Conservation (phyloP, 2,329 filamentous ascomycete species). For the Aspergillus sp. region DNA sequence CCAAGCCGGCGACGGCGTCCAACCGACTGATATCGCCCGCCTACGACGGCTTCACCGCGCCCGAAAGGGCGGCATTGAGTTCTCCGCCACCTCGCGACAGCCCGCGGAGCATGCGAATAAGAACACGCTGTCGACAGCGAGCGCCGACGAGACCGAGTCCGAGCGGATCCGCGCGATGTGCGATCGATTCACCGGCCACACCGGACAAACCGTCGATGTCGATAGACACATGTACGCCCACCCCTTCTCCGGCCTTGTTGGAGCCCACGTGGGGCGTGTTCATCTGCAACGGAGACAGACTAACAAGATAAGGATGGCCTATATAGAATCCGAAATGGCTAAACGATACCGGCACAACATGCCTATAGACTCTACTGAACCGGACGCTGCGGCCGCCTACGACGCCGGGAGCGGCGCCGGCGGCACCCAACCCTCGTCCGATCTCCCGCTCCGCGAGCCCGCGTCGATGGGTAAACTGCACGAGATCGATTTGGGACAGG, state of each 20-base stretch:
- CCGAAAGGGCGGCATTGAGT: conserved; percentile 47
- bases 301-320: conserved; percentile 65
- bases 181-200: conserved; percentile 58
- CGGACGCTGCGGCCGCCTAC: conserved; percentile 6
- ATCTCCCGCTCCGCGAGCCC: conserved; percentile 42
- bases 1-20: conserved; percentile 16
- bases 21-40: conserved; percentile 34
- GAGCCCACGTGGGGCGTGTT: background rate
- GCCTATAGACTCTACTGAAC: conserved; percentile 13
- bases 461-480: conserved; percentile 55
- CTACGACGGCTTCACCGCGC: conserved; percentile 35
- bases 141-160: conserved; percentile 31
- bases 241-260: background rate
- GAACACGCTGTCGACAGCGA: conserved; percentile 14
- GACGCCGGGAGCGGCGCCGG: conserved; percentile 9
- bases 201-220: conserved; percentile 56
- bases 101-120: conserved; percentile 15
- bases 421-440: conserved; percentile 16
- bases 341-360: conserved; percentile 42
- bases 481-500: conserved; percentile 55
- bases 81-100: conserved; percentile 35
- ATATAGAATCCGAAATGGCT: conserved; percentile 65
- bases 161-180: conserved; percentile 40
- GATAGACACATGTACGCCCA: conserved; percentile 63
- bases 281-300: conserved; percentile 38